Base-by-base conservation (phyloP, 352 stramenopile species). In the Lagenidium giganteum region DNA sequence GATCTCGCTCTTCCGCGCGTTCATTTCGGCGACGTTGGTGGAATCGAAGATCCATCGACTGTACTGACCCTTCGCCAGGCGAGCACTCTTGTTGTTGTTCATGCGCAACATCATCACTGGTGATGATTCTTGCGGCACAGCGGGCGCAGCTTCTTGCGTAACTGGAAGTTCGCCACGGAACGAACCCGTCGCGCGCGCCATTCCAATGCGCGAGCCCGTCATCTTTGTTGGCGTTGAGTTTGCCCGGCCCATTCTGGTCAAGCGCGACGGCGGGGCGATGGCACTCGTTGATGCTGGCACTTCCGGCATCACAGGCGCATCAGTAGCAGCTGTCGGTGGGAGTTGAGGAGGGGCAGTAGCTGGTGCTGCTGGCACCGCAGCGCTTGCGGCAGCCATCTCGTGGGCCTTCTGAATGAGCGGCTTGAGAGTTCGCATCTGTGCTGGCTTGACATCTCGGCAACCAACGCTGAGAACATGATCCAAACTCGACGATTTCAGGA, bases 21-120 rank as follows among this genome's bases (percentile, higher is more conserved):
- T 69, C 53, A 85, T 76, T 33, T 88, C 73, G 35, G 48, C 66
- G 5, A 56, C 25, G 0, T 69, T 75, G 8, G 69, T 76, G 11
- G 64, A 39, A 16, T 88, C 73, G 26, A 88, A 84, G 36, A 86
- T 52, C 76, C 76, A 88, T 42, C 69, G 76, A 44, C 80, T 86
- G 42, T 57, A 66, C 29, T 78, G 70, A 8, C 59, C 68, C 35
- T 72, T 79, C 12, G 54, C 43, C 14, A 86, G 42, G 20, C 73
- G 61, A 5, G 73, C 38, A 16, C 46, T 44, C 35, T 86, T 86
- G 34, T 55, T 75, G 0, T 46, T 53, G 41, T 58, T 82, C 58
- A 78, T 73, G 23, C 71, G 72, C 14, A 84, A 32, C 38, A 80
- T 47, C 20, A 37, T 17, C 2, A 25, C 26, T 39, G 60, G 47